These are phyloP conservation scores for Trifolium pratense DNA, from an alignment of 306 rosid species.

Conservation along the genomic window DNA sequence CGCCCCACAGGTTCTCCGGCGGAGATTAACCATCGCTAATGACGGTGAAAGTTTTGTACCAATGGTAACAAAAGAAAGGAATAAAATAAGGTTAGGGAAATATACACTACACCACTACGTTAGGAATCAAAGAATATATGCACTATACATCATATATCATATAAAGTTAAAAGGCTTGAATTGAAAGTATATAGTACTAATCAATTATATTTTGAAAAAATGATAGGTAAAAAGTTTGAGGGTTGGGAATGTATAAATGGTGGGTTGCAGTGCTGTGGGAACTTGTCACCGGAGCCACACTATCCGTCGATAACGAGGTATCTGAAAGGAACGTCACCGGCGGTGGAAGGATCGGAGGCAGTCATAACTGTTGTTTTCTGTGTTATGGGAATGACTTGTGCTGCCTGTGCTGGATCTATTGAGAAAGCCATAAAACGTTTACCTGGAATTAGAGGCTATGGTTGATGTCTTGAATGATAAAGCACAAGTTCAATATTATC, in stretches of 20 bases:
- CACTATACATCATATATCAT: not conserved
- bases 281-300: constrained; percentile 61
- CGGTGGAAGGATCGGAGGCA: constrained; percentile 33
- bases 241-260: constrained; percentile 31
- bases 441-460: constrained; percentile 68
- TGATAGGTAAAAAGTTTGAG: constrained; percentile 3
- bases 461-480: constrained; percentile 74
- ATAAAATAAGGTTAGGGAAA: not conserved
- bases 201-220: not conserved
- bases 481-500: constrained; percentile 63
- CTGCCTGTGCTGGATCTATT: constrained; percentile 76
- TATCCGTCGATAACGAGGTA: constrained; percentile 51
- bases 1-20: too few species aligned
- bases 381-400: constrained; percentile 75
- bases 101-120: not conserved
- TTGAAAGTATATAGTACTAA: not conserved
- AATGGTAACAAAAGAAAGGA: not conserved
- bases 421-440: constrained; percentile 81
- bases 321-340: constrained; percentile 42
- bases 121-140: not conserved
- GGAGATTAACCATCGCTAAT: too few species aligned
- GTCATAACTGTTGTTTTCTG: constrained; percentile 54
- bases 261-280: constrained; percentile 40
- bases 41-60: too few species aligned
- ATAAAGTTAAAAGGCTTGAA: not conserved